A percentile compares a stretch with the other conserved stretches of the same genome.
Evolutionary conservation across 768 basidiomycete genomes (phyloP).

Genomic region (Rhodosporidiobolus odoratus): DNA sequence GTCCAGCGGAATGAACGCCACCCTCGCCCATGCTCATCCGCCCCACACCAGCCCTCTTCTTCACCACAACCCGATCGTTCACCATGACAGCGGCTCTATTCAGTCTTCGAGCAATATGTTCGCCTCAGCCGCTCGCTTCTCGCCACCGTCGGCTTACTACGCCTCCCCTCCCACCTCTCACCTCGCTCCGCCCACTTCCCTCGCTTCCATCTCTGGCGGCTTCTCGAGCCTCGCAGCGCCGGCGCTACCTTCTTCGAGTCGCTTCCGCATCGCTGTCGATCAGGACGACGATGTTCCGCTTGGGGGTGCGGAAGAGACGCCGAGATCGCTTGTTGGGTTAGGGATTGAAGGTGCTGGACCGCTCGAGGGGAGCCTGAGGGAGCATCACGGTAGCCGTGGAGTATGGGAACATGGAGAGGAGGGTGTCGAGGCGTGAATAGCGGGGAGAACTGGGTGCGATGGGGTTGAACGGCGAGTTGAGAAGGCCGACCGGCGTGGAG

Average conservation of each 20-base stretch:
- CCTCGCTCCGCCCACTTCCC: background rate
- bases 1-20: conserved; percentile 2
- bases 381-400: background rate
- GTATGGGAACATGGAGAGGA: background rate
- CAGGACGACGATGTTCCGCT: background rate
- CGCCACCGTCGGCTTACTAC: background rate
- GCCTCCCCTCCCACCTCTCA: conserved; percentile 13
- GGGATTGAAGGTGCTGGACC: background rate
- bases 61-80: background rate
- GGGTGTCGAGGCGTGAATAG: background rate
- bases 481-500: background rate
- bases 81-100: background rate
- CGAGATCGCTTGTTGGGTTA: no score
- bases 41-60: conserved; percentile 4
- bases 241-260: background rate
- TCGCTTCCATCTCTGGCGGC: no score
- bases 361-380: conserved; percentile 3
- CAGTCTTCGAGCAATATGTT: background rate
- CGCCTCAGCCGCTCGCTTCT: background rate
- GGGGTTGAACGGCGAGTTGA: background rate
- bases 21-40: background rate
- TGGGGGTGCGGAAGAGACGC: background rate
- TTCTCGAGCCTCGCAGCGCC: background rate
- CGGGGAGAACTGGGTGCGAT: no score
- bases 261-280: background rate